phyloP scores from a whole-genome alignment of 2,329 filamentous ascomycete species.

The Diaporthe ilicicola region DNA sequence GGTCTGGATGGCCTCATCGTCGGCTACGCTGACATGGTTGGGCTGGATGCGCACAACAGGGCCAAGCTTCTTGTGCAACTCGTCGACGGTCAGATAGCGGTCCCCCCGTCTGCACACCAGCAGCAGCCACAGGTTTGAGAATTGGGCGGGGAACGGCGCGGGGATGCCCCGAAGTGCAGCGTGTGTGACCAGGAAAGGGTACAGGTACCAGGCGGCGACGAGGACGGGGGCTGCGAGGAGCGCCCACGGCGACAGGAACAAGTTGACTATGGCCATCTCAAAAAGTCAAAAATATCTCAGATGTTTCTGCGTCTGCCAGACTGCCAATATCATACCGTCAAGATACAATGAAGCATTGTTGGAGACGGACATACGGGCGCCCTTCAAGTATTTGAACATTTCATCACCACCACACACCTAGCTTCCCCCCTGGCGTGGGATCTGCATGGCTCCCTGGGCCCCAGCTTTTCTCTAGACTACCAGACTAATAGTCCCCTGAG shows the following conservation, averaged over 20 bases:
- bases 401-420: not conserved
- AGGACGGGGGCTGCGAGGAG: conserved; percentile 55
- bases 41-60: conserved; percentile 86
- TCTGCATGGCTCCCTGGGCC: not conserved
- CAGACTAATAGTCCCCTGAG: conserved; percentile 17
- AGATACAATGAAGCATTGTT: not conserved
- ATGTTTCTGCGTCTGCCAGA: not conserved
- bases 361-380: not conserved
- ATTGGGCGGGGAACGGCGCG: conserved; percentile 68
- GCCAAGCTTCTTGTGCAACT: conserved; percentile 78
- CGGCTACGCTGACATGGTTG: conserved; percentile 83
- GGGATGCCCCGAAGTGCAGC: conserved; percentile 62
- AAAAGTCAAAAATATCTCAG: not conserved
- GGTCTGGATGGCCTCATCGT: conserved; percentile 77
- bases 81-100: conserved; percentile 71
- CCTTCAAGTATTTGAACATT: not conserved
- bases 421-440: conserved; percentile 13
- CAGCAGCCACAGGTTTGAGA: conserved; percentile 85
- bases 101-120: conserved; percentile 70
- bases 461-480: not conserved
- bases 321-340: not conserved
- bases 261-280: conserved; percentile 45
- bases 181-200: conserved; percentile 67
- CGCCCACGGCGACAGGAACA: conserved; percentile 54
- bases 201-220: conserved; percentile 63